These are phyloP conservation scores for Pecoramyces ruminantium DNA, from an alignment of 192 early-diverging fungal genomes.

Conservation along the genomic window DNA sequence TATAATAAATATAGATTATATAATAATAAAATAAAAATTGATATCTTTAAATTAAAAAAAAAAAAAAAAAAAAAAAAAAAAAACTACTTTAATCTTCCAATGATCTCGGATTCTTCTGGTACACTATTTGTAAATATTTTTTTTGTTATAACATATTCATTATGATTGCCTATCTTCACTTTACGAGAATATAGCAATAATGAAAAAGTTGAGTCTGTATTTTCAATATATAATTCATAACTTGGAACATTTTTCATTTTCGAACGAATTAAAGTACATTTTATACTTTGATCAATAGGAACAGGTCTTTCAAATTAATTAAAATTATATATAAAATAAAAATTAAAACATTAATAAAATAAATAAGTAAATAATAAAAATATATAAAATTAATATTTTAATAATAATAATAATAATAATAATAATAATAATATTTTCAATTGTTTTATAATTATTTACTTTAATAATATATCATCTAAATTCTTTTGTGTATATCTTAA, in stretches of 20 bases:
- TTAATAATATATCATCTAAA: neutral
- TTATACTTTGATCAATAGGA: neutral
- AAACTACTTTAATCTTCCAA: neutral
- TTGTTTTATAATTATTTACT: neutral
- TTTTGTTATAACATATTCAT: neutral
- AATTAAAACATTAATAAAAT: too few species aligned
- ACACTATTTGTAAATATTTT: neutral
- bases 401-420: too few species aligned
- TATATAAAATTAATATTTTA: too few species aligned
- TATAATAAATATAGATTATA: too few species aligned
- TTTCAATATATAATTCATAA: neutral
- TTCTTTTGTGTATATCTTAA: neutral
- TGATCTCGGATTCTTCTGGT: neutral
- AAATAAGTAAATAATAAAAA: too few species aligned
- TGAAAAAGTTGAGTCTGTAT: neutral
- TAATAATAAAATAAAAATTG: too few species aligned
- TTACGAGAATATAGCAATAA: neutral
- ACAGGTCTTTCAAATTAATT: neutral
- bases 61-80: too few species aligned
- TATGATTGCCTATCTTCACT: neutral
- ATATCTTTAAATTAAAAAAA: too few species aligned
- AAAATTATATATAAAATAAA: too few species aligned
- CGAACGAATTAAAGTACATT: neutral
- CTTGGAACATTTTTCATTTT: neutral
- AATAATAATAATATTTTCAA: too few species aligned